phyloP scores from a whole-genome alignment of 73 alveolate species.

The Durusdinium trenchii region DNA sequence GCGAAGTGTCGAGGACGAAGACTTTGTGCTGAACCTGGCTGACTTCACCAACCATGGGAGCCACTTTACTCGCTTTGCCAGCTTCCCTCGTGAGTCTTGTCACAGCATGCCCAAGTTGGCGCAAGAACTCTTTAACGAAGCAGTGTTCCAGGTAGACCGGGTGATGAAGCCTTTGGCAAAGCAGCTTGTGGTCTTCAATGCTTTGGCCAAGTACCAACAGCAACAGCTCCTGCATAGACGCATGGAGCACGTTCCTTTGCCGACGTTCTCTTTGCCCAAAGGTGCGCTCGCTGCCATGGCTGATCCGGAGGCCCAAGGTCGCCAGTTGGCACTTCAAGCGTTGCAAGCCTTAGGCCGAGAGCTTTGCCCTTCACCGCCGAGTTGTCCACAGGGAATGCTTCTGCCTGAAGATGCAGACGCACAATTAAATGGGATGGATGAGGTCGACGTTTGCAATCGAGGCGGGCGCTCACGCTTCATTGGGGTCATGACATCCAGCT shows the following conservation, averaged over 20 bases:
- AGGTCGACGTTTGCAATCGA: neutral
- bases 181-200: constrained; percentile 7
- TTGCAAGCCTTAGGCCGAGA: neutral
- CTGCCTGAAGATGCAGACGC: neutral
- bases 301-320: neutral
- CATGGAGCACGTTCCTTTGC: constrained; percentile 15
- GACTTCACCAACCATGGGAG: neutral
- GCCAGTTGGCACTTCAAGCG: neutral
- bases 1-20: neutral
- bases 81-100: neutral
- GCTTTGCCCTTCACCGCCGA: neutral
- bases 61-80: neutral
- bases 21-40: neutral
- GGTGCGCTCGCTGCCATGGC: neutral
- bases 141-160: neutral
- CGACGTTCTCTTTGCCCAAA: neutral
- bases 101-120: constrained; percentile 12
- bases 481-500: neutral
- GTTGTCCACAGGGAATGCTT: neutral
- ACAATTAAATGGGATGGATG: neutral
- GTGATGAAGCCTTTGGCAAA: neutral
- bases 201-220: constrained; percentile 27
- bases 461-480: neutral
- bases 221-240: neutral
- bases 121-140: neutral